Evolutionary conservation across 257 asterid genomes (phyloP).

Genomic region (Knoxia roxburghii): DNA sequence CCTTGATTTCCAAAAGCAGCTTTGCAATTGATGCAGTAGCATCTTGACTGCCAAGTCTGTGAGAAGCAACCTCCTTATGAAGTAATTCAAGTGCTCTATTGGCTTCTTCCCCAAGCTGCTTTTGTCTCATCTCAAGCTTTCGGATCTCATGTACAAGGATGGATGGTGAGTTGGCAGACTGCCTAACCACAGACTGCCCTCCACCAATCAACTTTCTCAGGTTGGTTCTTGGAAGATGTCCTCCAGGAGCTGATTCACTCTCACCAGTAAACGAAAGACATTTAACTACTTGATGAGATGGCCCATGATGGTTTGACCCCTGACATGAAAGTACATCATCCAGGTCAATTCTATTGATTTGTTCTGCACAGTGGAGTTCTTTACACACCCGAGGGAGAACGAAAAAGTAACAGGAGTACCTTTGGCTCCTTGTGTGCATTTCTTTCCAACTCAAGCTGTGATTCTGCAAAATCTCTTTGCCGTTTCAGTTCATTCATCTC

Average conservation of each 20-base stretch:
- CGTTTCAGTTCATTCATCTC: slow-evolving; percentile 87
- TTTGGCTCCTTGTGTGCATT: slow-evolving; percentile 66
- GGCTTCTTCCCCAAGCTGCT: slow-evolving; percentile 95
- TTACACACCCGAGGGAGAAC: background rate
- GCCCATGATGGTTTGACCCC: slow-evolving; percentile 60
- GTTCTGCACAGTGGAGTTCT: background rate
- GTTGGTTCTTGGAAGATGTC: slow-evolving; percentile 28
- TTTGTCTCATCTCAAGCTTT: slow-evolving; percentile 78
- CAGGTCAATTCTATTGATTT: slow-evolving; percentile 1
- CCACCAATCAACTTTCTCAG: slow-evolving; percentile 33
- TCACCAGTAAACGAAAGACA: slow-evolving; percentile 58
- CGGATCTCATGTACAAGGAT: slow-evolving; percentile 73
- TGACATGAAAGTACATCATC: slow-evolving; percentile 27
- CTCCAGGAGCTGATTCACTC: slow-evolving; percentile 31
- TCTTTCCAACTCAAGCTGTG: slow-evolving; percentile 76
- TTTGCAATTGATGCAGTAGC: slow-evolving; percentile 70
- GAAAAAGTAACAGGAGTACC: slow-evolving; percentile 22
- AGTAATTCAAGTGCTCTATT: slow-evolving; percentile 85
- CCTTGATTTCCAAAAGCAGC: slow-evolving; percentile 75
- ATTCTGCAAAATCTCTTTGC: slow-evolving; percentile 67
- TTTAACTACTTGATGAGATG: slow-evolving; percentile 66
- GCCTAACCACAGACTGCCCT: slow-evolving; percentile 36
- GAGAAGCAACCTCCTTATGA: slow-evolving; percentile 85
- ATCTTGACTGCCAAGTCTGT: slow-evolving; percentile 61
- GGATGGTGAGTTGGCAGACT: slow-evolving; percentile 46